Base-by-base conservation (phyloP, 2,329 filamentous ascomycete species). In the Apiospora sp. region DNA sequence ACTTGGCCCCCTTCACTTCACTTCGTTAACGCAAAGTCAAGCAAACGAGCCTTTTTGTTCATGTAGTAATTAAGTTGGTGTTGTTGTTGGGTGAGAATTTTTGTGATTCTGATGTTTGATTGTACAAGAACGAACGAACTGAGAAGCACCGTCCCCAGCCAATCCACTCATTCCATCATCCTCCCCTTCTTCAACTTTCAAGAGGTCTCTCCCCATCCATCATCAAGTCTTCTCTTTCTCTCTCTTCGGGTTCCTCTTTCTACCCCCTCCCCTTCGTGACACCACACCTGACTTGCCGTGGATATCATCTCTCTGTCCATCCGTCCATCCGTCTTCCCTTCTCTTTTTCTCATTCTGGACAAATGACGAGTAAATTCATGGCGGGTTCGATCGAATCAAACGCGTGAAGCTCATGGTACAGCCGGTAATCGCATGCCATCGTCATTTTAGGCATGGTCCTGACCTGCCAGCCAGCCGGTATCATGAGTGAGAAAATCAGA, bases 371-470 rank as follows among this genome's bases (percentile, higher is more conserved):
- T 41, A 41, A 41, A 41, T 19, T 64, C 58, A 64, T 64, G 58
- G 22, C 58, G 34, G 10, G n/a, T 64, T 41, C 27, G 16, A 61
- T 61, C 30, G 16, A 58, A 58, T 49, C 30, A 34, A 64, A 41
- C 30, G 58, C 58, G 58, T 41, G 58, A 41, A 41, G 30, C 58
- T 64, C 58, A 41, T 64, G 58, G 8, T 64, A 64, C 58, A 22
- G 34, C 58, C 41, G 58, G 58, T 22, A 27, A 41, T 41, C 58
- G 41, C 58, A 64, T 64, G 58, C 58, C 58, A 64, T 64, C 34
- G 6, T 64, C 58, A 41, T 64, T 64, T 16, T 22, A 13, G 58
- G 34, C 58, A 64, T 64, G 34, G 34, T 12, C 54, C 10, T 34
- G 34, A 37, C 54, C 22, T 19, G 22, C 58, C 58, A n/a, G 34